Evolutionary conservation across 352 stramenopile genomes (phyloP).

Genomic region (Thalassiosira sp.): DNA sequence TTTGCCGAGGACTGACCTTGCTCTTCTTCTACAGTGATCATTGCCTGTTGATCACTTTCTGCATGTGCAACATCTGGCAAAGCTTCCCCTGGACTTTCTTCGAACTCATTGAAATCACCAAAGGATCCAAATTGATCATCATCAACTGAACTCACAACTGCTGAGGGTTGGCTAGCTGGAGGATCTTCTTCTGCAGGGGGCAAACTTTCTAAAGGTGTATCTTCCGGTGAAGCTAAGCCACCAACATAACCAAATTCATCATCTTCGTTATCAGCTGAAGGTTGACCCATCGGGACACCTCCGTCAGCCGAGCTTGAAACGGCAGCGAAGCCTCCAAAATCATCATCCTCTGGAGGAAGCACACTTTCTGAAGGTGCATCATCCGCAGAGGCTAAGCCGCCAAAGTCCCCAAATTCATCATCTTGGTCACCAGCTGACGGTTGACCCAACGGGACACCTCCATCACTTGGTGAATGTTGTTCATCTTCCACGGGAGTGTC

Average conservation of each 20-base stretch:
- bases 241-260: conserved; percentile 4
- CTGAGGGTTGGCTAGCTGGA: too few species aligned
- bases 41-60: background rate
- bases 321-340: too few species aligned
- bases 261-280: background rate
- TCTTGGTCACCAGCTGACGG: background rate
- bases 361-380: background rate
- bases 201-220: background rate
- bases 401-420: conserved; percentile 6
- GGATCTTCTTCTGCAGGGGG: background rate
- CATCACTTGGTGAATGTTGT: background rate
- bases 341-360: background rate
- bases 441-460: background rate
- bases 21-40: too few species aligned
- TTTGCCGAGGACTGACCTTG: too few species aligned
- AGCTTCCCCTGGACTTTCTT: background rate
- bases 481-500: background rate
- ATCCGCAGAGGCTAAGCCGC: conserved; percentile 4
- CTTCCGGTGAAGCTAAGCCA: conserved; percentile 6
- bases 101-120: conserved; percentile 14
- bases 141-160: background rate
- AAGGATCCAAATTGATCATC: too few species aligned
- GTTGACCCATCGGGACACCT: too few species aligned
- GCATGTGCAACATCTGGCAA: too few species aligned
- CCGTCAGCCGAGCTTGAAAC: too few species aligned